Conservation (phyloP, 768 basidiomycete genomes). For the Arthromyces matolae region DNA sequence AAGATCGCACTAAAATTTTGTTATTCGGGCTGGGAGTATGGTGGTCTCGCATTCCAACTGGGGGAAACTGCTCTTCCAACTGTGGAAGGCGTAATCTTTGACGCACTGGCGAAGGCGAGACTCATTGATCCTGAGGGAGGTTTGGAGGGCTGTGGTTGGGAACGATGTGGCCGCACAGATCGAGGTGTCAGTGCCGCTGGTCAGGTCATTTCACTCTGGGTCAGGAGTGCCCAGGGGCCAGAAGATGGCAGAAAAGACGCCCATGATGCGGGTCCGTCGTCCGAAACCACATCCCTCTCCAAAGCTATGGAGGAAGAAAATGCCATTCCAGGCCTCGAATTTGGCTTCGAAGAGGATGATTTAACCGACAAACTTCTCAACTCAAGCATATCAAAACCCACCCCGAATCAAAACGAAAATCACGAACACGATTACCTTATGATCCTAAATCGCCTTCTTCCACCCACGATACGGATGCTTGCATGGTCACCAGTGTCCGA, state of each 20-base stretch:
- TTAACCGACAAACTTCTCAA: slow-evolving; percentile 22
- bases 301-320: background rate
- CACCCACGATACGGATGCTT: slow-evolving; percentile 82
- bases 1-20: slow-evolving; percentile 94
- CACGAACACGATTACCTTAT: slow-evolving; percentile 73
- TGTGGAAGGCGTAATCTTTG: slow-evolving; percentile 84
- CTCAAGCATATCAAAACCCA: slow-evolving; percentile 15
- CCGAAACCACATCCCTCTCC: too few relatives aligned
- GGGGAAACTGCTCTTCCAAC: slow-evolving; percentile 75
- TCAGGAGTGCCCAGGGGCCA: slow-evolving; percentile 62
- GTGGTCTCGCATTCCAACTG: slow-evolving; percentile 82
- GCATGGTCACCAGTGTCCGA: slow-evolving; percentile 89
- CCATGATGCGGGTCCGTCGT: too few relatives aligned
- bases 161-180: slow-evolving; percentile 92
- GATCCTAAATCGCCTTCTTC: slow-evolving; percentile 84
- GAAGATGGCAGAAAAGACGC: slow-evolving; percentile 16
- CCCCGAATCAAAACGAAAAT: slow-evolving; percentile 16
- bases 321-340: slow-evolving; percentile 18
- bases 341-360: slow-evolving; percentile 20
- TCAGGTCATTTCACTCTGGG: slow-evolving; percentile 90
- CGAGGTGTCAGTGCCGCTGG: slow-evolving; percentile 91
- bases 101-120: slow-evolving; percentile 71
- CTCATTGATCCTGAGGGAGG: slow-evolving; percentile 74
- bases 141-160: slow-evolving; percentile 85
- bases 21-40: slow-evolving; percentile 91